These are phyloP conservation scores for Lentinula edodes DNA, from an alignment of 768 basidiomycete genomes.

Conservation along the genomic window DNA sequence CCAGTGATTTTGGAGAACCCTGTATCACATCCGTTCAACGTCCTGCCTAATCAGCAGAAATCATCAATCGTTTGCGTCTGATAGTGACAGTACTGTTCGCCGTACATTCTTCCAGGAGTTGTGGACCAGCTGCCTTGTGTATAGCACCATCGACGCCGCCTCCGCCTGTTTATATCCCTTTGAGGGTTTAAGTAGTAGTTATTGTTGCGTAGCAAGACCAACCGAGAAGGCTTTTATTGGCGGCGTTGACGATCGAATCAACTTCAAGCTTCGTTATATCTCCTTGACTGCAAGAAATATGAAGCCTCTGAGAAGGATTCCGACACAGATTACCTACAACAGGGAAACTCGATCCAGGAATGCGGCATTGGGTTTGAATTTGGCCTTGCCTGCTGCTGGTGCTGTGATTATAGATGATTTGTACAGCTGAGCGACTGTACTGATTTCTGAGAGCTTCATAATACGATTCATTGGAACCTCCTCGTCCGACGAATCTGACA, in stretches of 20 bases:
- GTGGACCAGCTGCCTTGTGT: conserved; percentile 65
- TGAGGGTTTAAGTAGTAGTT: neutral
- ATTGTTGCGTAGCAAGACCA: neutral
- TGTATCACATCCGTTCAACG: conserved; percentile 59
- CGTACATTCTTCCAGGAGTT: conserved; percentile 66
- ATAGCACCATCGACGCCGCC: conserved; percentile 89
- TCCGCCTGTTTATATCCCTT: conserved; percentile 44
- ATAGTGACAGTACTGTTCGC: conserved; percentile 3
- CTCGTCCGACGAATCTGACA: neutral
- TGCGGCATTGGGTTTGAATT: conserved; percentile 14
- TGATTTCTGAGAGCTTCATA: conserved; percentile 41
- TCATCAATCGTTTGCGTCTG: neutral
- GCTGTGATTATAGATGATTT: conserved; percentile 29
- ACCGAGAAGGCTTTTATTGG: conserved; percentile 71
- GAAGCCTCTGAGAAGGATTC: conserved; percentile 2
- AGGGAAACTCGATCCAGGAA: conserved; percentile 61
- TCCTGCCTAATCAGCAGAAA: conserved; percentile 39
- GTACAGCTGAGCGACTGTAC: conserved; percentile 53
- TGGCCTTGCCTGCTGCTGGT: conserved; percentile 12
- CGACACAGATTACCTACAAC: conserved; percentile 39
- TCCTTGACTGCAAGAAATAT: conserved; percentile 47
- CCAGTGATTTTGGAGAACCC: conserved; percentile 77
- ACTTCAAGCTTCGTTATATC: conserved; percentile 71
- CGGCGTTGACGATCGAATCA: conserved; percentile 80
- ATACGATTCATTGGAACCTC: neutral